A percentile compares a stretch with the other conserved stretches of the same genome.
phyloP scores from a whole-genome alignment of 345 rosid genomes.

The Euphorbia peplus region DNA sequence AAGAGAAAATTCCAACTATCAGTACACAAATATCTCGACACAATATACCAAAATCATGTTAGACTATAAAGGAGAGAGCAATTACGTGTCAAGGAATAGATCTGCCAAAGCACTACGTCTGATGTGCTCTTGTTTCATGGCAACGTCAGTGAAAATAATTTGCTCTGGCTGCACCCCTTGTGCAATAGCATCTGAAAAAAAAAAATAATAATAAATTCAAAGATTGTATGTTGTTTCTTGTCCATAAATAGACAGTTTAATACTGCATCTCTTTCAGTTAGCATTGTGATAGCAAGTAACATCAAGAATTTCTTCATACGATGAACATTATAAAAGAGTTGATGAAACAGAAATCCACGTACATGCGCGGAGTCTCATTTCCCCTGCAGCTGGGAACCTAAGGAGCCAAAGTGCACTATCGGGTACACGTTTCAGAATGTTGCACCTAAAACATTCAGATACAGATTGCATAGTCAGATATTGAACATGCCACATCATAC shows the following conservation, averaged over 20 bases:
- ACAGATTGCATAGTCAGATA: constrained; percentile 1
- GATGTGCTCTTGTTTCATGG: constrained; percentile 94
- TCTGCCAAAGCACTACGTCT: constrained; percentile 95
- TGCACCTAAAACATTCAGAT: constrained; percentile 58
- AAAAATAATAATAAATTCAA: too few relatives aligned
- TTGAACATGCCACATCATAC: not conserved
- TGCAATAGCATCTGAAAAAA: constrained; percentile 69
- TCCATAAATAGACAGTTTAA: too few relatives aligned
- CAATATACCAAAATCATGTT: not conserved
- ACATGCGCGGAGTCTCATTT: constrained; percentile 87
- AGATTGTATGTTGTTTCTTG: not conserved
- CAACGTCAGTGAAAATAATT: constrained; percentile 95
- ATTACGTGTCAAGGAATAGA: constrained; percentile 89
- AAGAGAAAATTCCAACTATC: constrained; percentile 9
- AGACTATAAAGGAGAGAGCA: not conserved
- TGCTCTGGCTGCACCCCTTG: constrained; percentile 91
- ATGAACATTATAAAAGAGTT: not conserved
- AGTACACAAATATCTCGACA: not conserved
- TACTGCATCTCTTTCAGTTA: not conserved
- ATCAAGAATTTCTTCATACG: not conserved
- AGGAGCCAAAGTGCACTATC: constrained; percentile 98
- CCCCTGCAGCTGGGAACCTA: constrained; percentile 98
- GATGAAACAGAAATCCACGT: constrained; percentile 22
- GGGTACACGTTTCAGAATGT: constrained; percentile 92
- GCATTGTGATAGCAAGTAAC: not conserved